Conservation (phyloP, 768 basidiomycete genomes). For the Tricholomella constricta region DNA sequence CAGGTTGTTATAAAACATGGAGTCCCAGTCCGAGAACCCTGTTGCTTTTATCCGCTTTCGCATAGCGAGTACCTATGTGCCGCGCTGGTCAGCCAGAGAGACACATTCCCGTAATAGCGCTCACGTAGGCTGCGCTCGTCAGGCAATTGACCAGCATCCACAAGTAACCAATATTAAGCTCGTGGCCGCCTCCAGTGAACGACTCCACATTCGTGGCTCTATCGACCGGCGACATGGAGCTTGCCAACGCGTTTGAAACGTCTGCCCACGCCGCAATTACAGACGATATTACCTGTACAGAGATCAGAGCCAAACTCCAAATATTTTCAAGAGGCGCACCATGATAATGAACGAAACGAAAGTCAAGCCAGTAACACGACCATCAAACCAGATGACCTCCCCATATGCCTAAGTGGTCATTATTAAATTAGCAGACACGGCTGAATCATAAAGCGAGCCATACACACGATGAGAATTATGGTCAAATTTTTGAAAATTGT, state of each 20-base stretch:
- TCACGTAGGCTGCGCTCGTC: constrained; percentile 86
- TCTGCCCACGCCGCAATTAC: constrained; percentile 97
- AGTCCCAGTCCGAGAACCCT: constrained; percentile 96
- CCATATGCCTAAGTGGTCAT: constrained; percentile 79
- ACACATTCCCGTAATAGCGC: constrained; percentile 26
- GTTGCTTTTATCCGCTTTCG: constrained; percentile 94
- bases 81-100: constrained; percentile 12
- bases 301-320: neutral
- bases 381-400: constrained; percentile 96
- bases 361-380: constrained; percentile 83
- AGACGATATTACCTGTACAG: constrained; percentile 79
- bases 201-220: constrained; percentile 28
- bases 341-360: constrained; percentile 90
- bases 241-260: constrained; percentile 49
- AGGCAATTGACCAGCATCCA: constrained; percentile 97
- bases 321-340: constrained; percentile 47
- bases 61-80: constrained; percentile 84
- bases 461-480: constrained; percentile 93
- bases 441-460: neutral
- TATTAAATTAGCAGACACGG: constrained; percentile 3
- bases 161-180: constrained; percentile 80
- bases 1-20: constrained; percentile 99
- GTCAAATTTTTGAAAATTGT: constrained; percentile 99
- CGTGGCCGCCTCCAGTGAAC: constrained; percentile 48
- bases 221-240: neutral